A percentile compares a stretch with the other conserved stretches of the same genome.
These are phyloP conservation scores for Verticillium longisporum DNA, from an alignment of 2,329 filamentous ascomycete species.

Conservation along the genomic window DNA sequence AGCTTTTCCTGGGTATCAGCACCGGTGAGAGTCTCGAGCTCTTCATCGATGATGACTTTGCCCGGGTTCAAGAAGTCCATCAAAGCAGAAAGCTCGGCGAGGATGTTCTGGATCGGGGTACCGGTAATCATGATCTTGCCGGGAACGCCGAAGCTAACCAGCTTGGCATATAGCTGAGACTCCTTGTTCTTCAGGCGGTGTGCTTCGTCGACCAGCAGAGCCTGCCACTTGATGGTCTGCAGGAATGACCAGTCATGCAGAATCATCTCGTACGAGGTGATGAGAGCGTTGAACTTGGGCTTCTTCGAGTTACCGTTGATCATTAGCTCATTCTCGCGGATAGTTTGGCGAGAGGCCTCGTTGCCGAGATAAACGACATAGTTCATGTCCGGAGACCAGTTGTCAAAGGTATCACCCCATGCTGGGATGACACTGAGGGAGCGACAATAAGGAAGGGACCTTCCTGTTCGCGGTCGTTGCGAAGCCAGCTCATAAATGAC, in stretches of 20 bases:
- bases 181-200: slow-evolving; percentile 95
- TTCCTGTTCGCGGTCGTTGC: slow-evolving; percentile 81
- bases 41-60: slow-evolving; percentile 81
- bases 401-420: slow-evolving; percentile 96
- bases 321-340: slow-evolving; percentile 84
- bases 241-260: slow-evolving; percentile 79
- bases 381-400: slow-evolving; percentile 93
- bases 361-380: slow-evolving; percentile 96
- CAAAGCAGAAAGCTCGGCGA: slow-evolving; percentile 84
- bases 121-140: slow-evolving; percentile 91
- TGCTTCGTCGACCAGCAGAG: slow-evolving; percentile 91
- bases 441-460: slow-evolving; percentile 97
- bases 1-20: slow-evolving; percentile 83
- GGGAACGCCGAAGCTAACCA: slow-evolving; percentile 80
- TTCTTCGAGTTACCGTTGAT: slow-evolving; percentile 80
- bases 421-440: slow-evolving; percentile 93
- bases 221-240: slow-evolving; percentile 93
- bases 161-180: slow-evolving; percentile 81
- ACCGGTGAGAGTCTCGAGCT: slow-evolving; percentile 73
- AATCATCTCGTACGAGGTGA: slow-evolving; percentile 97
- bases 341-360: slow-evolving; percentile 76
- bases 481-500: slow-evolving; percentile 93
- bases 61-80: slow-evolving; percentile 98
- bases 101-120: slow-evolving; percentile 94
- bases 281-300: slow-evolving; percentile 93